Evolutionary conservation across 2,329 filamentous ascomycete species (phyloP), one percentile per base, ranked within the genome.

Genomic region (Colletotrichum somersetense): DNA sequence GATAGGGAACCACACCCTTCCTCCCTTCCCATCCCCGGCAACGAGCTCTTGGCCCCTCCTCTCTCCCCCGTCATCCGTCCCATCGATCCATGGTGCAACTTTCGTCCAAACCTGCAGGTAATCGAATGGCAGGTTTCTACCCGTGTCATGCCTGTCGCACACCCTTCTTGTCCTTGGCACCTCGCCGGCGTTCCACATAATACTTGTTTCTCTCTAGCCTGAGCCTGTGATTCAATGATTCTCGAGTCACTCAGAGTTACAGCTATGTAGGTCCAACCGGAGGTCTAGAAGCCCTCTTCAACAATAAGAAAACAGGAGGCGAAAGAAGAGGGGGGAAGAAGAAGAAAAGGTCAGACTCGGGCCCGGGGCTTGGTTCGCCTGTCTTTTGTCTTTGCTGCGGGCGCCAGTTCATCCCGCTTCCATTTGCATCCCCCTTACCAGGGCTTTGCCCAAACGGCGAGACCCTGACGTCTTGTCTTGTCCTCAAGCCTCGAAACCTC

Each of bases 51-150:
- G 12, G 35, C 35, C 35, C 35, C 40, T 42, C 2, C 23, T 16
- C 55, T 12, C 23, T 40, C 35, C 30, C 42, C 33, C 33, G 44
- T 46, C 64, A 40, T 65, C 62, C 53, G 56, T 67, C 38, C 35
- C 68, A 48, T 63, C 52, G 48, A 26, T 53, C 33, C 23, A 44
- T 46, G n/a, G 69, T 67, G 64, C 20, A 44, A 71, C 64, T 58
- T 35, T 59, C 58, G 65, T 63, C 52, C 63, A 72, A 63, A 61
- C 69, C 69, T 72, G 59, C 66, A 59, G 58, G 67, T 5, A 66
- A 63, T 42, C 26, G 53, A 53, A 55, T 65, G 62, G 20, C 50
- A 65, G 23, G 30, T 56, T 52, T 44, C 50, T 64, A 7, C 67
- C 48, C 35, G 33, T 62, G 44, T 8, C 59, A 62, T 62, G 46